A percentile compares a stretch with the other conserved stretches of the same genome.
Conservation (phyloP, 306 rosid species). For the Castanopsis chinensis region DNA sequence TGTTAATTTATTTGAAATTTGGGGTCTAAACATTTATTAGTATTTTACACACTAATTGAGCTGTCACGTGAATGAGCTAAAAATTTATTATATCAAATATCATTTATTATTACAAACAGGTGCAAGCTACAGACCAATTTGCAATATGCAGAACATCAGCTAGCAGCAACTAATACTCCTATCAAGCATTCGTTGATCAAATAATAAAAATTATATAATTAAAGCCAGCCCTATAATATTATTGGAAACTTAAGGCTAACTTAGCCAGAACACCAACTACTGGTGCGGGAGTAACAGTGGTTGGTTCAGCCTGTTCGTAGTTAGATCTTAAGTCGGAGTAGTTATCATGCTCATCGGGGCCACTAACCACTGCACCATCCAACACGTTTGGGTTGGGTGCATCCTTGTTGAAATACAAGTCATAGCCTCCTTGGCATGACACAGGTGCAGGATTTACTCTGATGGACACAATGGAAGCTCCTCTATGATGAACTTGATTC, state of each 20-base stretch:
- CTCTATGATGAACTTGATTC: conserved; percentile 58
- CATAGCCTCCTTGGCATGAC: conserved; percentile 46
- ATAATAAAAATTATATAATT: too few species aligned
- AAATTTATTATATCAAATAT: too few species aligned
- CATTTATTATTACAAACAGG: too few species aligned
- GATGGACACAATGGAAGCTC: conserved; percentile 56
- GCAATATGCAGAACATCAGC: too few species aligned
- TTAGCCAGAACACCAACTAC: conserved; percentile 57
- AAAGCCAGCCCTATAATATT: too few species aligned
- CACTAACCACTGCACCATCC: conserved; percentile 50
- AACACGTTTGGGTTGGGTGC: conserved; percentile 54
- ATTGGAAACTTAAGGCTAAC: conserved; percentile 22
- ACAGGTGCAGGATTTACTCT: conserved; percentile 26
- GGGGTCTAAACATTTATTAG: too few species aligned
- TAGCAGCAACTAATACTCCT: too few species aligned
- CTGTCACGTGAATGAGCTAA: too few species aligned
- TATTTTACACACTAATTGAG: too few species aligned
- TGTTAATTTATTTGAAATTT: too few species aligned
- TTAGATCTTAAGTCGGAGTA: conserved; percentile 37
- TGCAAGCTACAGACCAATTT: too few species aligned
- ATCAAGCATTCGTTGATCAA: too few species aligned
- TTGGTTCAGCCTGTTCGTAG: conserved; percentile 44
- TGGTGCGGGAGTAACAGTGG: conserved; percentile 44
- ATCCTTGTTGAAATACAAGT: conserved; percentile 31
- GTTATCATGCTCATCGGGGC: conserved; percentile 38